Evolutionary conservation across 257 asterid species (phyloP), one percentile per base, ranked within the genome.

Genomic region (Rehmannia glutinosa): DNA sequence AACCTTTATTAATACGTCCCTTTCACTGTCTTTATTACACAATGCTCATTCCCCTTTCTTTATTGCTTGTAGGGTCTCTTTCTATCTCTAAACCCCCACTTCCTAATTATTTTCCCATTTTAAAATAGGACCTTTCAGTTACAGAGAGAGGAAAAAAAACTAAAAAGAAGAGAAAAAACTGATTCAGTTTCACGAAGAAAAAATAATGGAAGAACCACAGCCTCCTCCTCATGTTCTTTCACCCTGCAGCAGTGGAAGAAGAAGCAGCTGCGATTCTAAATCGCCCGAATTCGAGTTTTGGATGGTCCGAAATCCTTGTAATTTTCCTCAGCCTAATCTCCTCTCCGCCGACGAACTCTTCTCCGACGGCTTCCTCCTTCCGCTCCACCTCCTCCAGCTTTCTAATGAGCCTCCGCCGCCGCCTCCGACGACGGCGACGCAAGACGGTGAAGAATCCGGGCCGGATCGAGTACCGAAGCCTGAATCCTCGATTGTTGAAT

Each of bases 211-310:
- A 57, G 82, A 70, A 17, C 41, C 78, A n/a, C 76, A 78, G 42
- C 62, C 49, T 1, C 70, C 32, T 21, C 85, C 87, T 32, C 80
- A 17, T 39, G 66, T 70, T 11, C 84, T 75, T 20, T 65, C 95
- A 0, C 78, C 89, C 24, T 73, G 81, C 42, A 81, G 67, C 73
- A 75, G 81, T 27, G 84, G 81, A 25, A 82, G 79, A 59, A 78
- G 83, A 35, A 69, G 77, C 16, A 77, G 80, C 72, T 10, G 21
- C 27, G 80, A 64, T 13, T 30, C 81, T 0, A 77, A 60, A 20
- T 88, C 96, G 15, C 94, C 91, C 4, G 96, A 88, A 73, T 86
- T 88, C 42, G 96, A 88, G 73, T 88, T 88, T 50, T 88, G 91
- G 93, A 80, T 81, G 87, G 66, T 81, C 65, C 72, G 86, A 9